These are phyloP conservation scores for Suillus bovinus DNA, from an alignment of 768 basidiomycete genomes.

Conservation along the genomic window DNA sequence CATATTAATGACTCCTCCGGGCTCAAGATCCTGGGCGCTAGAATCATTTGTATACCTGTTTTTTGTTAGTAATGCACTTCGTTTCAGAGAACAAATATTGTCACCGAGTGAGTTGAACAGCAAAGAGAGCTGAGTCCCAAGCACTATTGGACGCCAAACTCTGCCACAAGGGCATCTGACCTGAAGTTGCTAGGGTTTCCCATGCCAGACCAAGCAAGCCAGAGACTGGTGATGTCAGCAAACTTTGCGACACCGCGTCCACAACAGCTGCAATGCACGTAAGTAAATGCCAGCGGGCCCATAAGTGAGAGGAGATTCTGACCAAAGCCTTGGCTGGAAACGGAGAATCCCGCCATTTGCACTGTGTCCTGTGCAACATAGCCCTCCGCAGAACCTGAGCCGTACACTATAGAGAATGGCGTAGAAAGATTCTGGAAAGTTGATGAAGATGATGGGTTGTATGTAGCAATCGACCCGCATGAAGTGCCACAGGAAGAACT, in stretches of 20 bases:
- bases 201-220: slow-evolving; percentile 59
- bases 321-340: slow-evolving; percentile 48
- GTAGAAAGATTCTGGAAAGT: slow-evolving; percentile 37
- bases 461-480: slow-evolving; percentile 32
- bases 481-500: slow-evolving; percentile 31
- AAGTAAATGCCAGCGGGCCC: slow-evolving; percentile 1
- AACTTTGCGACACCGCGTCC: slow-evolving; percentile 33
- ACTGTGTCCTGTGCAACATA: slow-evolving; percentile 47
- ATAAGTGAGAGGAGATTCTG: neutral
- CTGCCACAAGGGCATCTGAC: slow-evolving; percentile 53
- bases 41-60: slow-evolving; percentile 47
- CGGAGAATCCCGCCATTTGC: slow-evolving; percentile 51
- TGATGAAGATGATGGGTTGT: slow-evolving; percentile 37
- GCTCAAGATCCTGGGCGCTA: slow-evolving; percentile 44
- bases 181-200: slow-evolving; percentile 42
- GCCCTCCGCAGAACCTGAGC: slow-evolving; percentile 48
- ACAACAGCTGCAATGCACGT: slow-evolving; percentile 35
- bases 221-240: slow-evolving; percentile 47
- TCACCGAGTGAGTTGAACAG: slow-evolving; percentile 47
- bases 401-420: slow-evolving; percentile 47
- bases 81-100: neutral
- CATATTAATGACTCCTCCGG: slow-evolving; percentile 73
- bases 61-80: neutral
- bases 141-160: slow-evolving; percentile 38
- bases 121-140: slow-evolving; percentile 40